These are phyloP conservation scores for Colletotrichum sp. DNA, from an alignment of 2,329 filamentous ascomycete species.

Conservation along the genomic window DNA sequence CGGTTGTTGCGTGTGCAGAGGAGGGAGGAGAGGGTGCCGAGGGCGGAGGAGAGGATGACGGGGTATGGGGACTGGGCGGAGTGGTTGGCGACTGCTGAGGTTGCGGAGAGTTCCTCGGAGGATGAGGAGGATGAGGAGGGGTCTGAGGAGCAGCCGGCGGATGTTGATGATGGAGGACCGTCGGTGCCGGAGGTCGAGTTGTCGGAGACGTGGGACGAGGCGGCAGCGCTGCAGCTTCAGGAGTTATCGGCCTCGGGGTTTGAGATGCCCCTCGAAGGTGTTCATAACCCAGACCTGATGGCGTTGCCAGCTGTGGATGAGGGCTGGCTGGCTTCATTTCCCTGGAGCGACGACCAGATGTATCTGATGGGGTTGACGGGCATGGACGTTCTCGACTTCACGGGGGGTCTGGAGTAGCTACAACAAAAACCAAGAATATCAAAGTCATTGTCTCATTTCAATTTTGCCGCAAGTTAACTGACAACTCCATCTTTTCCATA, in stretches of 20 bases:
- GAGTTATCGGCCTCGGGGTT: background rate
- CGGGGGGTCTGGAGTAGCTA: background rate
- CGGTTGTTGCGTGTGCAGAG: slow-evolving; percentile 5
- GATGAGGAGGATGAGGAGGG: background rate
- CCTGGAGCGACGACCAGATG: slow-evolving; percentile 27
- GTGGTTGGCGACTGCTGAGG: slow-evolving; percentile 22
- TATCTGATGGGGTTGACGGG: slow-evolving; percentile 29
- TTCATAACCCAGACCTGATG: background rate
- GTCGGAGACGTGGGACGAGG: background rate
- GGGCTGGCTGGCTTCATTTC: slow-evolving; percentile 3
- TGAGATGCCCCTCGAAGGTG: background rate
- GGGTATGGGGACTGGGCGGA: slow-evolving; percentile 26
- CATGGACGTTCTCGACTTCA: slow-evolving; percentile 28
- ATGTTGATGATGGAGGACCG: background rate
- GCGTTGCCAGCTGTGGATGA: background rate
- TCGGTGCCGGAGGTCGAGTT: background rate
- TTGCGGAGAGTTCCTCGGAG: background rate
- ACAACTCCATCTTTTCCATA: background rate
- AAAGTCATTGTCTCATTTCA: background rate
- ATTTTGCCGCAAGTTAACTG: background rate
- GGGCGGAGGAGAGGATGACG: background rate
- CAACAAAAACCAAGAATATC: background rate
- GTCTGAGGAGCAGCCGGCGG: background rate
- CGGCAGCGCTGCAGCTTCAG: background rate
- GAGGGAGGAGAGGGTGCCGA: background rate